Evolutionary conservation across 2,329 filamentous ascomycete species (phyloP), one percentile per base, ranked within the genome.

Genomic region (Dactylellina haptotyla): DNA sequence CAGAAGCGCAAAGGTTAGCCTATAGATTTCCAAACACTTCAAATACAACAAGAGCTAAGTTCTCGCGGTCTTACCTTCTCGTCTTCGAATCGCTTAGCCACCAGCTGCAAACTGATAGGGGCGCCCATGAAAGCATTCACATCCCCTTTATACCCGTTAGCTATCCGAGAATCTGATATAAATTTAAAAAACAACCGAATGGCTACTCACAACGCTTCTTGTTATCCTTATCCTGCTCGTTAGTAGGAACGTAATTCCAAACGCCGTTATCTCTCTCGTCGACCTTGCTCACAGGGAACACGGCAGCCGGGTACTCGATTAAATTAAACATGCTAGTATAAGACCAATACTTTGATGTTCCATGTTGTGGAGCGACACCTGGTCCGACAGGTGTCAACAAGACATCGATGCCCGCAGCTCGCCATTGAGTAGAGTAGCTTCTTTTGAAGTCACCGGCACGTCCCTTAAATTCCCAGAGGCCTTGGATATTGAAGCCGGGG

Each of bases 261-360:
- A 18, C 12, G 20, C 58, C 58, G 30, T 61, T 62, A 41, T 62
- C 58, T 20, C 26, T 43, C 10, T 51, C 58, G 12, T 23, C 37
- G 16, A 62, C 82, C 43, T 80, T 78, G 1, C 80, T 81, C 0
- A 85, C 86, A 0, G 89, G 89, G 77, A 91, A 89, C 0, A 87
- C 83, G 1, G 85, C 79, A 10, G 83, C 84, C 0, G 88, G 87
- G 78, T 89, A 90, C 78, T 91, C 88, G 0, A 91, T 83, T 45
- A 90, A 76, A 77, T 91, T 91, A 87, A 88, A 91, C 75, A 88
- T 85, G 0, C 84, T 81, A 0, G 87, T 89, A 76, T 91, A 91
- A 1, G 84, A 84, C 87, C 88, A 90, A 82, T 78, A 89, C 77
- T 69, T 82, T 80, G 75, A 86, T 79, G 74, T 87, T n/a, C 39